Evolutionary conservation across 2,329 filamentous ascomycete species (phyloP).

Genomic region (Zasmidium citrigriseum): DNA sequence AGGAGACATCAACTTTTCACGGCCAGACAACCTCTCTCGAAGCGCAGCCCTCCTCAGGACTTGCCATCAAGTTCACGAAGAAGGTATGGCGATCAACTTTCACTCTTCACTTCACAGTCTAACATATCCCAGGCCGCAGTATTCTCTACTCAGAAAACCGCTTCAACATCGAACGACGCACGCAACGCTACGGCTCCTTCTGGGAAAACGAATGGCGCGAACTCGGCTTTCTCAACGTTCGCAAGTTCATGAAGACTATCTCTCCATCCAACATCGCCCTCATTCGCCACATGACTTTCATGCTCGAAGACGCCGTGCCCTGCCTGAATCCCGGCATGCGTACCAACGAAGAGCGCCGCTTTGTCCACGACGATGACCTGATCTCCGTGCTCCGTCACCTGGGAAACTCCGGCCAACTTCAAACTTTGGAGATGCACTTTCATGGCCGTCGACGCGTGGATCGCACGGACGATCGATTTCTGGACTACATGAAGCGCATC

Average conservation of each 20-base stretch:
- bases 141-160: constrained; percentile 54
- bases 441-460: constrained; percentile 40
- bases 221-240: constrained; percentile 33
- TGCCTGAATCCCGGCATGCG: constrained; percentile 41
- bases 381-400: constrained; percentile 49
- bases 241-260: constrained; percentile 49
- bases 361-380: constrained; percentile 49
- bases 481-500: constrained; percentile 47
- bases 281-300: constrained; percentile 47
- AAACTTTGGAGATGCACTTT: constrained; percentile 45
- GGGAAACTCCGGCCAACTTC: constrained; percentile 42
- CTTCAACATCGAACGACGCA: constrained; percentile 47
- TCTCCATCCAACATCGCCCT: constrained; percentile 49
- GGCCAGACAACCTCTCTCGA: constrained; percentile 39
- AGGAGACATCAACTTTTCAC: constrained; percentile 37
- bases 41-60: constrained; percentile 50
- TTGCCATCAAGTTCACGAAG: constrained; percentile 42
- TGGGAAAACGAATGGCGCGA: constrained; percentile 45
- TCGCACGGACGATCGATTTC: constrained; percentile 43
- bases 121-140: constrained; percentile 35
- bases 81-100: constrained; percentile 11
- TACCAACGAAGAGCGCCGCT: constrained; percentile 48
- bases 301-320: constrained; percentile 48
- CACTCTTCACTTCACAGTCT: background rate
- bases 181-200: constrained; percentile 36